Evolutionary conservation across 139 green algal genomes (phyloP).

Genomic region (Chlamydomonas schloesseri): DNA sequence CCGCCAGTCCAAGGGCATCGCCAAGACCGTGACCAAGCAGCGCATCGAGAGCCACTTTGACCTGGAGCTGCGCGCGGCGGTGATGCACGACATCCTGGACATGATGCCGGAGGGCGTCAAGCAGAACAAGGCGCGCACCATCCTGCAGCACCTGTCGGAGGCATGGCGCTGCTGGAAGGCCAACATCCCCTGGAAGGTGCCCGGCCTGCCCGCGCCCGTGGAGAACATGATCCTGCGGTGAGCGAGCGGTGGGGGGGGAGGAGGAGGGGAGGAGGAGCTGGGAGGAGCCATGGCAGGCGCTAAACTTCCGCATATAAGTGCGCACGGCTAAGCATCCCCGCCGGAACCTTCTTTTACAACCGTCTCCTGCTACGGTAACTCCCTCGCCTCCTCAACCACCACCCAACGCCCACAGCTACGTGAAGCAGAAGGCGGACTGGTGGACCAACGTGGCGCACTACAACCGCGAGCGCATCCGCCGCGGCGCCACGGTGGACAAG

Average conservation of each 20-base stretch:
- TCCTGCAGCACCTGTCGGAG: slow-evolving; percentile 99
- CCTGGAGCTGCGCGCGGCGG: slow-evolving; percentile 96
- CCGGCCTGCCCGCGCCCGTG: slow-evolving; percentile 96
- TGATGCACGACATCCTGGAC: slow-evolving; percentile 99
- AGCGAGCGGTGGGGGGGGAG: not conserved
- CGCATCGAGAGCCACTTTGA: slow-evolving; percentile 99
- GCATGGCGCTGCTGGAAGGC: slow-evolving; percentile 97
- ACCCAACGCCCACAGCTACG: slow-evolving; percentile 73
- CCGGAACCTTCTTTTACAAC: no score
- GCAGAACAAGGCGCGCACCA: slow-evolving; percentile 90
- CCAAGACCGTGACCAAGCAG: slow-evolving; percentile 99
- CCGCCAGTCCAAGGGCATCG: slow-evolving; percentile 93
- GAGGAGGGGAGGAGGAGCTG: no score
- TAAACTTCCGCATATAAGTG: no score
- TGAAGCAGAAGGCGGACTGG: slow-evolving; percentile 99
- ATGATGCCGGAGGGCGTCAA: slow-evolving; percentile 97
- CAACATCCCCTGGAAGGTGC: slow-evolving; percentile 99
- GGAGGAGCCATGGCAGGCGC: no score
- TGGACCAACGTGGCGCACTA: slow-evolving; percentile 99
- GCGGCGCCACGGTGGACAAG: slow-evolving; percentile 99
- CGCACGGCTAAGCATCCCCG: no score
- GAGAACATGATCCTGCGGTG: slow-evolving; percentile 99
- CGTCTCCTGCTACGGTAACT: no score
- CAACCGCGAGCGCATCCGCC: slow-evolving; percentile 98
- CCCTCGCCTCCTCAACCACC: not conserved